phyloP scores from a whole-genome alignment of 805 yeast species.

The Citeromyces nyonsensis region DNA sequence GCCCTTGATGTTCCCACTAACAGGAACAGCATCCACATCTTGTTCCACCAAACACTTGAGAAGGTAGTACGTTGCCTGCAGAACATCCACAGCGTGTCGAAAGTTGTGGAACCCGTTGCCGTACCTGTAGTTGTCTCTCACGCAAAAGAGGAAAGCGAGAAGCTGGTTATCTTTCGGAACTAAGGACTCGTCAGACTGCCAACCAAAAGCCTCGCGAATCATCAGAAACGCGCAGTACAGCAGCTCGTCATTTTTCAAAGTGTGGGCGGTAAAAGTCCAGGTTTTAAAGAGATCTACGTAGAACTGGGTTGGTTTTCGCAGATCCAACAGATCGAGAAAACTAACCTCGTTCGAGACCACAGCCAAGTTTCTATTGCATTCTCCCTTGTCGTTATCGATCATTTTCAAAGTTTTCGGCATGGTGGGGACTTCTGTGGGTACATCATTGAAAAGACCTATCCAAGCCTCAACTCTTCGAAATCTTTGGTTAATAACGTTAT shows the following conservation, averaged over 20 bases:
- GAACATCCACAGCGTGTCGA: constrained; percentile 88
- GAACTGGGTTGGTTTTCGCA: constrained; percentile 9
- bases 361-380: too few species aligned
- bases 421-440: too few species aligned
- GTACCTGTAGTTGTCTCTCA: constrained; percentile 67
- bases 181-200: constrained; percentile 1
- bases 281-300: constrained; percentile 25
- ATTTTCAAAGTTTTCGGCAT: too few species aligned
- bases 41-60: constrained; percentile 10
- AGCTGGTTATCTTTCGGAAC: constrained; percentile 22
- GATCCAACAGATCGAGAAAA: constrained; percentile 11
- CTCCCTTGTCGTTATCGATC: too few species aligned
- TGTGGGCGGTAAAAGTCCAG: constrained; percentile 66
- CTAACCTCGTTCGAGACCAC: constrained; percentile 13
- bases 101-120: constrained; percentile 92
- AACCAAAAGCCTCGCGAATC: constrained; percentile 24
- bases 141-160: constrained; percentile 42
- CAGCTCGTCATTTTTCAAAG: constrained; percentile 48
- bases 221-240: constrained; percentile 43
- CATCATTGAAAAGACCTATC: too few species aligned
- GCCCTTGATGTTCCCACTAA: too few species aligned
- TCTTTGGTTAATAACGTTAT: too few species aligned
- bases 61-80: constrained; percentile 75
- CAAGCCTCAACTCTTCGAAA: too few species aligned
- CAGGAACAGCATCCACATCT: too few species aligned